phyloP scores from a whole-genome alignment of 495 filamentous ascomycete genomes.

The Parmelia sp. region DNA sequence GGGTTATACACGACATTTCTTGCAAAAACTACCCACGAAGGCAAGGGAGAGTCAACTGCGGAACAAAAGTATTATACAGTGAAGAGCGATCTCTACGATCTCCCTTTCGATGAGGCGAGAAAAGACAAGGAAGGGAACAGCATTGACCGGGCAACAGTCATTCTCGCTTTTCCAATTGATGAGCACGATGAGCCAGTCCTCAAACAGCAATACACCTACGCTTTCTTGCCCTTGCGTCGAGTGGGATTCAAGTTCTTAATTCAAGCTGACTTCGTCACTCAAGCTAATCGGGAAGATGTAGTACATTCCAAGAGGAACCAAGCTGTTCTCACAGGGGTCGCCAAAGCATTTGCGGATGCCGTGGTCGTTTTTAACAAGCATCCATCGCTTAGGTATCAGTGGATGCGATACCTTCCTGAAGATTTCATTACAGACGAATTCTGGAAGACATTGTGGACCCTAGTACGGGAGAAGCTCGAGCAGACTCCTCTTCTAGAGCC shows the following conservation, averaged over 20 bases:
- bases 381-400: constrained; percentile 26
- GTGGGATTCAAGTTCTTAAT: constrained; percentile 43
- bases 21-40: neutral
- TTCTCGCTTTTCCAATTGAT: constrained; percentile 40
- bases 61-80: constrained; percentile 3
- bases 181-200: constrained; percentile 27
- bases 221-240: constrained; percentile 36
- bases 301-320: constrained; percentile 27
- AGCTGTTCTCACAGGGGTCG: constrained; percentile 22
- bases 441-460: neutral
- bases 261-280: constrained; percentile 42
- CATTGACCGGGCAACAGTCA: constrained; percentile 26
- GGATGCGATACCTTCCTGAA: constrained; percentile 29
- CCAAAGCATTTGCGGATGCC: constrained; percentile 27
- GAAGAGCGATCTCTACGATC: constrained; percentile 6
- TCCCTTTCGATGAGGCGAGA: constrained; percentile 3
- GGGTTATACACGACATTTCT: constrained; percentile 1
- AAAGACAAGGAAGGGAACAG: neutral
- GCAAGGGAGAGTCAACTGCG: neutral
- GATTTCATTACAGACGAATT: constrained; percentile 3
- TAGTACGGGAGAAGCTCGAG: neutral
- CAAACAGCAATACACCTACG: constrained; percentile 31
- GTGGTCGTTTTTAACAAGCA: constrained; percentile 26
- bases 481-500: constrained; percentile 4
- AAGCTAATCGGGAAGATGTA: constrained; percentile 40